phyloP scores from a whole-genome alignment of 2,329 filamentous ascomycete genomes.

The Exophiala mesophila region DNA sequence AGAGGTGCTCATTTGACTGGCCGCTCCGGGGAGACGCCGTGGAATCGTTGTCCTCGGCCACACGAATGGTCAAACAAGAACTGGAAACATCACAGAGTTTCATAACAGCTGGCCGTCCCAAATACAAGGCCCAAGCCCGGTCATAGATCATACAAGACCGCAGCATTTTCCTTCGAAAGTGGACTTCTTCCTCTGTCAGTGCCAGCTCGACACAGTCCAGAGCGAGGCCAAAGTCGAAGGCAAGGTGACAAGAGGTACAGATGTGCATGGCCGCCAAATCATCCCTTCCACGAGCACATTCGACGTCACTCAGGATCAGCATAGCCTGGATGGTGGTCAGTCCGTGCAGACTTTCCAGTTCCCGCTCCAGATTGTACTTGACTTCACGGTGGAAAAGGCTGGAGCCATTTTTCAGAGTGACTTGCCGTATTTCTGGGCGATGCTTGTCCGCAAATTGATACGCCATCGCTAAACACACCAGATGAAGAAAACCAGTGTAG shows the following conservation, averaged over 20 bases:
- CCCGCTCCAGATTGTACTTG: background rate
- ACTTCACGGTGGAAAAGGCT: slow-evolving; percentile 4
- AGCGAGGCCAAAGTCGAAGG: slow-evolving; percentile 3
- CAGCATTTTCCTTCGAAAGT: too few species aligned
- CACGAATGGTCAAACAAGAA: too few species aligned
- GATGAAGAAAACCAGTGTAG: slow-evolving; percentile 2
- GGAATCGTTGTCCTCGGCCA: too few species aligned
- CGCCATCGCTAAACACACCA: slow-evolving; percentile 1
- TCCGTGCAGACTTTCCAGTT: slow-evolving; percentile 1
- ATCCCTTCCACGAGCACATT: slow-evolving; percentile 3
- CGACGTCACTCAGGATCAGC: slow-evolving; percentile 4
- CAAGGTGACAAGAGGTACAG: background rate
- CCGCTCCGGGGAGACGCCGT: too few species aligned
- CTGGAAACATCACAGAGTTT: too few species aligned
- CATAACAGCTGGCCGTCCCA: too few species aligned
- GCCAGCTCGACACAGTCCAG: slow-evolving; percentile 1
- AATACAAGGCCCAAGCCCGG: too few species aligned
- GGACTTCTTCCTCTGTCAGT: too few species aligned
- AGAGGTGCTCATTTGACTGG: too few species aligned
- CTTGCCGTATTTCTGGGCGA: background rate
- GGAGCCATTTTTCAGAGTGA: background rate
- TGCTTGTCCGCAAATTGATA: slow-evolving; percentile 4
- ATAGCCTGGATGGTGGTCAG: slow-evolving; percentile 1
- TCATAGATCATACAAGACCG: too few species aligned
- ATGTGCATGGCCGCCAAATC: slow-evolving; percentile 4